Percentiles rank a stretch among this genome's conserved stretches.
These are phyloP conservation scores for Fonsecaea monophora DNA, from an alignment of 2,329 filamentous ascomycete genomes.

Conservation along the genomic window DNA sequence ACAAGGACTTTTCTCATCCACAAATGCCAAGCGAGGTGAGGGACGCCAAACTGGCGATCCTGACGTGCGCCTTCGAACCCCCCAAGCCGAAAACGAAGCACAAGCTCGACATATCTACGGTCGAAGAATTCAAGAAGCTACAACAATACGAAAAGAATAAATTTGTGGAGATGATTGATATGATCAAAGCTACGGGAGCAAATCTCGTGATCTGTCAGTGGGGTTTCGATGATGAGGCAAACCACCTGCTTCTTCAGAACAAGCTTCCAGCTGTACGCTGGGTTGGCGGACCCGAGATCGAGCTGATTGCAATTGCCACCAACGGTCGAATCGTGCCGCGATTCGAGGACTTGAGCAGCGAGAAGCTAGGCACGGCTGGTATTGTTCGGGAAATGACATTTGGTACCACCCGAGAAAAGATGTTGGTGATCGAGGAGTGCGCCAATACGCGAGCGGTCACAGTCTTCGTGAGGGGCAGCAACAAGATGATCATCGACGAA, in stretches of 20 bases:
- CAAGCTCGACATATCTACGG: constrained; percentile 94
- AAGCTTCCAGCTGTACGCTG: constrained; percentile 93
- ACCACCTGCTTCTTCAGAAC: constrained; percentile 96
- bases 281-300: constrained; percentile 98
- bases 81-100: constrained; percentile 99
- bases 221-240: constrained; percentile 99
- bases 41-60: constrained; percentile 95
- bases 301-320: constrained; percentile 97
- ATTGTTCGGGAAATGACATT: constrained; percentile 94
- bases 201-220: constrained; percentile 99
- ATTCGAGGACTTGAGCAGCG: constrained; percentile 89
- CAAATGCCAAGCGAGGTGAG: constrained; percentile 97
- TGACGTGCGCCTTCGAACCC: constrained; percentile 97
- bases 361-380: constrained; percentile 90
- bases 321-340: constrained; percentile 97
- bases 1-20: constrained; percentile 99
- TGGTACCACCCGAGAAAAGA: constrained; percentile 97
- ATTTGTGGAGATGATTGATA: constrained; percentile 97
- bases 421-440: constrained; percentile 99
- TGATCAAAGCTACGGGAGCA: constrained; percentile 96
- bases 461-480: constrained; percentile 93
- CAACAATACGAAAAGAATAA: constrained; percentile 96
- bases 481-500: constrained; percentile 99
- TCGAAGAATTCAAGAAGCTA: constrained; percentile 98
- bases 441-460: constrained; percentile 97